Conservation (phyloP, 2,329 filamentous ascomycete species). For the Fusarium ambrosium region DNA sequence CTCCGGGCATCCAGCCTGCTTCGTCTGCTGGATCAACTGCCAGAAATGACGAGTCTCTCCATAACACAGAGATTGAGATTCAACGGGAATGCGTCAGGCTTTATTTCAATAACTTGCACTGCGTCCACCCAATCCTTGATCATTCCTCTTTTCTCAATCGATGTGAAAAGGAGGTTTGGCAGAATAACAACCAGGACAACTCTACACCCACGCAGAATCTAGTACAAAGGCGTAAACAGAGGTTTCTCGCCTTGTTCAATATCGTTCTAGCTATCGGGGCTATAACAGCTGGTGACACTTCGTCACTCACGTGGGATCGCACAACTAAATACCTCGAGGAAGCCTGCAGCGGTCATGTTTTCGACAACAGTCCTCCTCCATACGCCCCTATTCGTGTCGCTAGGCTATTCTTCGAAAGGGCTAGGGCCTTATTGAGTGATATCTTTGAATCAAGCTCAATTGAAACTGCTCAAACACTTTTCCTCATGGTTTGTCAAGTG, state of each 20-base stretch:
- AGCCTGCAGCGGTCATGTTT: not conserved
- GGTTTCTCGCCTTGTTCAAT: slow-evolving; percentile 20
- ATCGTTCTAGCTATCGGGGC: slow-evolving; percentile 20
- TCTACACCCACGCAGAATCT: not conserved
- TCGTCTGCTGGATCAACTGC: not conserved
- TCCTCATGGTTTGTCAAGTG: slow-evolving; percentile 16
- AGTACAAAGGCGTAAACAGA: not conserved
- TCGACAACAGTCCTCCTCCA: not conserved
- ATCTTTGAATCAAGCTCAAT: slow-evolving; percentile 22
- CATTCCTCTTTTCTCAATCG: slow-evolving; percentile 8
- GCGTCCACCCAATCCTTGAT: slow-evolving; percentile 20
- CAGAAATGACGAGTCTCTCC: not conserved
- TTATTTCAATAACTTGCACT: slow-evolving; percentile 23
- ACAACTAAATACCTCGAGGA: slow-evolving; percentile 1
- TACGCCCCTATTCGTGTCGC: slow-evolving; percentile 11
- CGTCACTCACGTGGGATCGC: slow-evolving; percentile 10
- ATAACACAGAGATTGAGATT: not conserved
- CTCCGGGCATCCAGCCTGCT: not conserved
- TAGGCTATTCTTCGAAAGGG: slow-evolving; percentile 18
- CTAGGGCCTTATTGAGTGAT: slow-evolving; percentile 9
- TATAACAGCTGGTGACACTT: slow-evolving; percentile 12
- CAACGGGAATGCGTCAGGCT: slow-evolving; percentile 15
- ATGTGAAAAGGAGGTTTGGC: slow-evolving; percentile 14
- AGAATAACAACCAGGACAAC: not conserved
- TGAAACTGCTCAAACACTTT: slow-evolving; percentile 21